Evolutionary conservation across 2,329 filamentous ascomycete species (phyloP), one percentile per base, ranked within the genome.

Genomic region (Hymenoscyphus scutula): DNA sequence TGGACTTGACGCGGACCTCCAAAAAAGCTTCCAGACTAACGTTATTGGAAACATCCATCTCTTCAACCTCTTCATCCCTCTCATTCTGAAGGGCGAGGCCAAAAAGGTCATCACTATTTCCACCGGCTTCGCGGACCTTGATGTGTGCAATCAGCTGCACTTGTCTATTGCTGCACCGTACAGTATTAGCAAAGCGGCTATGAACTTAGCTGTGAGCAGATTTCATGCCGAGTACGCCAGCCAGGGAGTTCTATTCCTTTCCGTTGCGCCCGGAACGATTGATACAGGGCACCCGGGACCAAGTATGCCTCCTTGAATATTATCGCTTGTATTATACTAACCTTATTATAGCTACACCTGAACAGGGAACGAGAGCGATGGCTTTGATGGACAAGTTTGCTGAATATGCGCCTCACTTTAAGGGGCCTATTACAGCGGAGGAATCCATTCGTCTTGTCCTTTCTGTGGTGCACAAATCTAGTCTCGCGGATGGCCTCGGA

Each of bases 71-170:
- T 84, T 83, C 69, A 48, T 82, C 1, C 84, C 84, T 0, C 76
- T 86, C 0, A 73, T 88, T 41, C 70, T 77, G 1, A 79, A 81
- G 54, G 79, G 84, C 5, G 67, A 73, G 0, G 69, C 64, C 17
- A 87, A 86, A 71, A 87, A 86, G 68, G 75, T 84, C n/a, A 77
- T 84, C 41, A 66, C 76, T 15, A 77, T 87, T 6, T 77, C 79
- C 7, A 78, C 71, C 0, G 83, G 81, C 17, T 62, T 77, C 55
- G 79, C 78, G 0, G 83, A 86, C 60, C 19, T 76, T 0, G 78
- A 82, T 2, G 57, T 82, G 0, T 77, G 75, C 61, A 74, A 72
- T 13, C 60, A 78, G 0, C 71, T 68, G 29, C 74, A 76, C 0
- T 65, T 85, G 51, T 71, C 74, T 0, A 56, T 71, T 0, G 65